Conservation (phyloP, 2,329 filamentous ascomycete genomes). For the Leptographium flavum region DNA sequence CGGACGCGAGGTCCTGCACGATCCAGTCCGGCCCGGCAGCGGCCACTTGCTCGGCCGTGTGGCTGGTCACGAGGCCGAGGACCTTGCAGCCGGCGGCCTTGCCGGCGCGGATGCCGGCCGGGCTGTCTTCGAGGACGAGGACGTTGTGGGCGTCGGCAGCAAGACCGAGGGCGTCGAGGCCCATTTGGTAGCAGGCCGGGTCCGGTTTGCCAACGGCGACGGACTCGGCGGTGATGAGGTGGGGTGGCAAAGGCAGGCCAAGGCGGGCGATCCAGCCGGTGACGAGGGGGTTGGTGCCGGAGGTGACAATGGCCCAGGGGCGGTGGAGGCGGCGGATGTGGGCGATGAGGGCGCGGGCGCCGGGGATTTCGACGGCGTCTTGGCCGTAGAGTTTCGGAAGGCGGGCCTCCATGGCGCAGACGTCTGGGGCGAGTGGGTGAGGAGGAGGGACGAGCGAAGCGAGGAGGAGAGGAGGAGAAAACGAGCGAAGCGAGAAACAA, state of each 20-base stretch:
- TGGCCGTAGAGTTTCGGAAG: slow-evolving; percentile 64
- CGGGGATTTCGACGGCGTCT: slow-evolving; percentile 76
- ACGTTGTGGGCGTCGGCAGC: slow-evolving; percentile 29
- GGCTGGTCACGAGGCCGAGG: slow-evolving; percentile 72
- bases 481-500: not conserved
- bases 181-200: slow-evolving; percentile 58
- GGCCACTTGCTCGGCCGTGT: slow-evolving; percentile 55
- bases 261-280: slow-evolving; percentile 59
- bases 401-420: slow-evolving; percentile 60
- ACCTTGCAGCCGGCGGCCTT: slow-evolving; percentile 80
- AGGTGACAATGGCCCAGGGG: slow-evolving; percentile 80
- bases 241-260: slow-evolving; percentile 47
- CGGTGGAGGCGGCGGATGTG: slow-evolving; percentile 42
- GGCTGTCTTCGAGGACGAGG: slow-evolving; percentile 79
- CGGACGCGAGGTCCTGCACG: slow-evolving; percentile 62
- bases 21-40: slow-evolving; percentile 80
- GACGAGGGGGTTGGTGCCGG: slow-evolving; percentile 54
- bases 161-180: slow-evolving; percentile 46
- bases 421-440: slow-evolving; percentile 38
- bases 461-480: not conserved
- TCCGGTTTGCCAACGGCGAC: slow-evolving; percentile 65
- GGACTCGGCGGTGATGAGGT: slow-evolving; percentile 62
- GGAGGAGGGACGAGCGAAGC: not conserved
- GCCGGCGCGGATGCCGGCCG: slow-evolving; percentile 69
- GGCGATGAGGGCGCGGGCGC: slow-evolving; percentile 57